Conservation (phyloP, 208 protist species). For the Crithidia bombi region DNA sequence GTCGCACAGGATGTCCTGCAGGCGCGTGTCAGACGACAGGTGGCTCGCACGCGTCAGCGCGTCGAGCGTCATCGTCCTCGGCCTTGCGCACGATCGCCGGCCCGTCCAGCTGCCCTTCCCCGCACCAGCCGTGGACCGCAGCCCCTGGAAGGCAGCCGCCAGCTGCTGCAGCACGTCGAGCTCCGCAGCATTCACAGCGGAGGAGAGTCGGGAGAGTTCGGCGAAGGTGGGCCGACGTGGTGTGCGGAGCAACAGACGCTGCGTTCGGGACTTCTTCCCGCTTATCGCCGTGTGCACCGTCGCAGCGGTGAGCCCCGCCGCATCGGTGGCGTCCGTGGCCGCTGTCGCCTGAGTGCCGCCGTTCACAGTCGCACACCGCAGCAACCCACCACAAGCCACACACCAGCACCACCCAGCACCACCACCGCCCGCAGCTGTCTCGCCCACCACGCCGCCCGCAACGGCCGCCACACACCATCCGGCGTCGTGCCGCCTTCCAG, state of each 20-base stretch:
- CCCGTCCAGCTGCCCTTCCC: conserved; percentile 8
- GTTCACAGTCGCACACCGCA: too few species aligned
- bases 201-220: background rate
- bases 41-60: conserved; percentile 14
- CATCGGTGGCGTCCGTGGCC: background rate
- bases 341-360: background rate
- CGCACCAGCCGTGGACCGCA: conserved; percentile 5
- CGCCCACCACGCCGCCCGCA: background rate
- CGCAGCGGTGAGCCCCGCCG: background rate
- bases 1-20: conserved; percentile 40
- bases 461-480: too few species aligned
- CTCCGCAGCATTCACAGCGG: background rate
- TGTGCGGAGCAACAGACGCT: background rate
- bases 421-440: background rate
- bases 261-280: background rate
- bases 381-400: background rate
- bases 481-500: conserved; percentile 10
- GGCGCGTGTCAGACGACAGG: conserved; percentile 19
- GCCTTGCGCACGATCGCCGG: conserved; percentile 11
- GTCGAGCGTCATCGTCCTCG: conserved; percentile 25
- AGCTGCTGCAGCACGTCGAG: conserved; percentile 31
- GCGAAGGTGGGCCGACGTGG: background rate
- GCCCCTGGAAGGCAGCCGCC: conserved; percentile 20
- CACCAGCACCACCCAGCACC: background rate
- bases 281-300: background rate